Base-by-base conservation (phyloP, 139 green algal genomes). In the Protoeuglena noctilucae region DNA sequence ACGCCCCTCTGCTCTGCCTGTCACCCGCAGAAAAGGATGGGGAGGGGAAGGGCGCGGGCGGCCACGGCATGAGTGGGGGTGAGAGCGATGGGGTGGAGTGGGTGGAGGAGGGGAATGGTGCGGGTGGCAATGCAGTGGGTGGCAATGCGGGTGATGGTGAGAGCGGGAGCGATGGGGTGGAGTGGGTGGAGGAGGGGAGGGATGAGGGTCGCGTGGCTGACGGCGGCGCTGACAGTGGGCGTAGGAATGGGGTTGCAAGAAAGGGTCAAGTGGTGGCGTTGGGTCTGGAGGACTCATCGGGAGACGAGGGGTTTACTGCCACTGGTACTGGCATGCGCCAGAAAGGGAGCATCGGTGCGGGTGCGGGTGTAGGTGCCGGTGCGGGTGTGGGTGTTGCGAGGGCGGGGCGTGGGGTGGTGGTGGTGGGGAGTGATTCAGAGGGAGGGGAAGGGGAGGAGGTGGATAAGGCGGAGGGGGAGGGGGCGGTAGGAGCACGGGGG, bases 11-110 rank as follows among this genome's bases (percentile, higher is more conserved):
- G n/a, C n/a, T n/a, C n/a, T n/a, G n/a, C n/a, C n/a, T n/a, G n/a
- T n/a, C n/a, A n/a, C n/a, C n/a, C n/a, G n/a, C n/a, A n/a, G n/a
- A n/a, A n/a, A n/a, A 45, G 39, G 23, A 18, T 12, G 21, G 46
- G 46, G 46, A 56, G 21, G 22, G 23, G 17, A 24, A 6, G n/a
- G 28, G 27, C 23, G 23, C 22, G 18, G 24, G 5, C 50, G 50
- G 12, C 9, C 23, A 17, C 50, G n/a, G 50, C 7, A 18, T 27
- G 46, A 24, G 39, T 28, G 50, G 39, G n/a, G 27, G 17, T 29
- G 50, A 56, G 23, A 39, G 24, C 14, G 50, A 53, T 7, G 46
- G 39, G 17, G 14, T 31, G 50, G n/a, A 40, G 23, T 56, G 31
- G n/a, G 50, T 23, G 24, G 50, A 56, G 14, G 22, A 19, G 12